These are phyloP conservation scores for Lipomyces yarrowii DNA, from an alignment of 1,139 yeast species.

Conservation along the genomic window DNA sequence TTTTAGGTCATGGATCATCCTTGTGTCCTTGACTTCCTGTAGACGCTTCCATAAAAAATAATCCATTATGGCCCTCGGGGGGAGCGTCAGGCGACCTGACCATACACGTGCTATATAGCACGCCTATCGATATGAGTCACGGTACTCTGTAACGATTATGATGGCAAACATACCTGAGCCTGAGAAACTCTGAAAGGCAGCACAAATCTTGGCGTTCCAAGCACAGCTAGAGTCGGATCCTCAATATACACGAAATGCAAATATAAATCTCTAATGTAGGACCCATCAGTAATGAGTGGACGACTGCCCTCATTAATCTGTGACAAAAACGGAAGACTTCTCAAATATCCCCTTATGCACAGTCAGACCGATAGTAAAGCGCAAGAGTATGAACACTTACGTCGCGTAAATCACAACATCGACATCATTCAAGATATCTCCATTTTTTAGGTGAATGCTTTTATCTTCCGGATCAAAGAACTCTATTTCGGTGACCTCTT, in stretches of 20 bases:
- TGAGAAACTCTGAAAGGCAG: constrained; percentile 65
- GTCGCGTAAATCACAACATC: constrained; percentile 65
- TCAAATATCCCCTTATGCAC: constrained; percentile 44
- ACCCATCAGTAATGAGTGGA: constrained; percentile 51
- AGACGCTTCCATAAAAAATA: constrained; percentile 47
- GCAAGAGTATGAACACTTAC: constrained; percentile 5
- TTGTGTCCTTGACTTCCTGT: constrained; percentile 45
- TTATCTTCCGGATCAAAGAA: constrained; percentile 43
- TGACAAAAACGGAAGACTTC: constrained; percentile 53
- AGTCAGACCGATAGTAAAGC: not conserved
- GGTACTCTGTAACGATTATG: not conserved
- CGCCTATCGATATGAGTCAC: constrained; percentile 17
- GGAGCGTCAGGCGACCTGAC: constrained; percentile 51
- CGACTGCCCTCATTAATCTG: constrained; percentile 34
- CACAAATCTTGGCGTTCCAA: constrained; percentile 55
- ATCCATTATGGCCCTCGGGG: constrained; percentile 48
- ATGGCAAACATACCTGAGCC: constrained; percentile 52
- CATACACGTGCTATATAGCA: constrained; percentile 54
- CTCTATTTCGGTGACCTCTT: constrained; percentile 49
- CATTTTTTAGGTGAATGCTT: constrained; percentile 46
- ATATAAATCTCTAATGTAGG: constrained; percentile 54
- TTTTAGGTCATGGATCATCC: constrained; percentile 50
- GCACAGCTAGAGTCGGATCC: constrained; percentile 60
- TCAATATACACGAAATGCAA: constrained; percentile 55
- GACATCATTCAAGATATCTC: constrained; percentile 46